phyloP scores from a whole-genome alignment of 2,329 filamentous ascomycete species.

The Metarhizium sp. region DNA sequence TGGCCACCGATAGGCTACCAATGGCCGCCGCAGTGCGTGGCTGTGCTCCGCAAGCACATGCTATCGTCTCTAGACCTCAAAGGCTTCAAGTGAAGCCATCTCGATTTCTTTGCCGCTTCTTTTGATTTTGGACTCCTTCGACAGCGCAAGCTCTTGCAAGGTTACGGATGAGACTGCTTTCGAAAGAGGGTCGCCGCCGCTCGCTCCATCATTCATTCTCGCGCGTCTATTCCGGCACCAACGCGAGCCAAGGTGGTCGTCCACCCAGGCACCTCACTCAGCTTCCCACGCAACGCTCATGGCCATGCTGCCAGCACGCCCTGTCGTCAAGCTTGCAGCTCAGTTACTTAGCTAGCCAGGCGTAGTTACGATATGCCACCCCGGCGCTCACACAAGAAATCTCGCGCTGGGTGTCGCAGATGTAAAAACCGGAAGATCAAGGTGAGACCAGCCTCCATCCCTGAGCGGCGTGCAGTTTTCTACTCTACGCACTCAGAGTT shows the following conservation, averaged over 20 bases:
- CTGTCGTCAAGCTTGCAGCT: conserved; percentile 15
- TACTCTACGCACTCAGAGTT: background rate
- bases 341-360: conserved; percentile 13
- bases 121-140: too few species aligned
- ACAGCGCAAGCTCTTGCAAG: background rate
- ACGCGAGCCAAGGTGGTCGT: background rate
- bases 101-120: too few species aligned
- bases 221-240: background rate
- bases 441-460: conserved; percentile 27
- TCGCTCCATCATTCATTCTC: background rate
- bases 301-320: conserved; percentile 18
- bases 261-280: background rate
- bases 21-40: background rate
- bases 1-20: background rate
- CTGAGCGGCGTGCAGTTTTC: background rate
- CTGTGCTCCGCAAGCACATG: background rate
- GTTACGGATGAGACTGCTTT: too few species aligned
- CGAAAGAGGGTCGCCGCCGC: background rate
- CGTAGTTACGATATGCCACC: conserved; percentile 43
- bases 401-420: conserved; percentile 53
- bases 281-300: conserved; percentile 12
- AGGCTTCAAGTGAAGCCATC: too few species aligned
- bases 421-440: conserved; percentile 65
- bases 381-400: conserved; percentile 61
- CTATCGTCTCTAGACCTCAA: too few species aligned